These are phyloP conservation scores for Dothiorella sarmentorum DNA, from an alignment of 2,329 filamentous ascomycete genomes.

Conservation along the genomic window DNA sequence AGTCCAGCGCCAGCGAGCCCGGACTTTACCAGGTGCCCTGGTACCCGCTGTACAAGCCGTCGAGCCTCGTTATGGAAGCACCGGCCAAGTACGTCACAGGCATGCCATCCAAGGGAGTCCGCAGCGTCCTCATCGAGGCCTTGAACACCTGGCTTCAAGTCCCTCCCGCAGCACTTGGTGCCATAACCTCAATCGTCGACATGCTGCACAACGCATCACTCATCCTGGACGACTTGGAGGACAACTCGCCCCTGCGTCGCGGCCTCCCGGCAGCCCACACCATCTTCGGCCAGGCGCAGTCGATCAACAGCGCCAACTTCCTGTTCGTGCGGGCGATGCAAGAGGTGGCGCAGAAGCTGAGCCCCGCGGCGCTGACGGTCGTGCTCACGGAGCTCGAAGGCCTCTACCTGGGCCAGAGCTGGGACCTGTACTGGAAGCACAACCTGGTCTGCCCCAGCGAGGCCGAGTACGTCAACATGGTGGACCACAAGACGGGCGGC, in stretches of 20 bases:
- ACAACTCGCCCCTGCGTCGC: constrained; percentile 46
- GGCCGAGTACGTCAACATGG: constrained; percentile 49
- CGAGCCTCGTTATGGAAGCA: neutral
- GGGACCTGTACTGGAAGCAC: constrained; percentile 49
- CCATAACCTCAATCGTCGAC: constrained; percentile 70
- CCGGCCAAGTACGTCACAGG: neutral
- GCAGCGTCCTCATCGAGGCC: constrained; percentile 56
- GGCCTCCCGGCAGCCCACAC: constrained; percentile 49
- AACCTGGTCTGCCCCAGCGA: constrained; percentile 45
- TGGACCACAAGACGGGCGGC: constrained; percentile 49
- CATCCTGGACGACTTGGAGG: constrained; percentile 51
- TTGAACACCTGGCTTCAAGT: constrained; percentile 75
- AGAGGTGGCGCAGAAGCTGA: constrained; percentile 35
- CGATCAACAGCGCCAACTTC: constrained; percentile 52
- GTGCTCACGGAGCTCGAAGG: constrained; percentile 42
- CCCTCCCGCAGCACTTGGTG: constrained; percentile 59
- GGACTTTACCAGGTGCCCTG: neutral
- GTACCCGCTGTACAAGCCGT: neutral
- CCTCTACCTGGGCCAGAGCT: constrained; percentile 47
- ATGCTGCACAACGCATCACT: constrained; percentile 78
- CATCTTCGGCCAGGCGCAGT: constrained; percentile 50
- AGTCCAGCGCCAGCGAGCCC: neutral
- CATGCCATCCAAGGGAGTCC: neutral
- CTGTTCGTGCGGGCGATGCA: constrained; percentile 46
- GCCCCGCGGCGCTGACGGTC: neutral